phyloP scores from a whole-genome alignment of 2,329 filamentous ascomycete genomes.

The Botrytis squamosa region DNA sequence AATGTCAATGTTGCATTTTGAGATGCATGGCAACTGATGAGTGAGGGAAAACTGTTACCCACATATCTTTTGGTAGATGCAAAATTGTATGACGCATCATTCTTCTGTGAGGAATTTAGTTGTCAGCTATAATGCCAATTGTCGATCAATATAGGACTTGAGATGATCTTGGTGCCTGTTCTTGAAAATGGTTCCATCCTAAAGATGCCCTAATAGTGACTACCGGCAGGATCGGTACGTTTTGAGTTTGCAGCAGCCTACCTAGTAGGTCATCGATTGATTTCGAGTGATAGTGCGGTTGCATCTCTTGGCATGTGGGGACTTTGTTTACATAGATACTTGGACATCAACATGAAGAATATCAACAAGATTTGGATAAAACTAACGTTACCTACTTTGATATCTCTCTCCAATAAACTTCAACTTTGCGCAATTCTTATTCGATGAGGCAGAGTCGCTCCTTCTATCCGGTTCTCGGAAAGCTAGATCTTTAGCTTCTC shows the following conservation, averaged over 20 bases:
- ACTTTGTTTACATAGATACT: not conserved
- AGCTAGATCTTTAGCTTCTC: not conserved
- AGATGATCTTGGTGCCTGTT: not conserved
- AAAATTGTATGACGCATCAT: constrained; percentile 3
- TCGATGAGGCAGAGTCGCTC: not conserved
- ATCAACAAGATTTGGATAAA: not conserved
- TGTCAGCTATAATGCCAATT: not conserved
- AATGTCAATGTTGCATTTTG: not conserved
- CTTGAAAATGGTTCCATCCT: not conserved
- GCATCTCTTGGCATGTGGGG: not conserved
- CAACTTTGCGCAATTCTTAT: not conserved
- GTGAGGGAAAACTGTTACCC: not conserved
- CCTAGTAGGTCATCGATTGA: not conserved
- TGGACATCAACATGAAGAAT: not conserved
- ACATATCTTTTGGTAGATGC: constrained; percentile 8
- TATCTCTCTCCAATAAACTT: not conserved
- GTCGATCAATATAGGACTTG: not conserved
- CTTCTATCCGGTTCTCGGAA: not conserved
- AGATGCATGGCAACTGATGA: not conserved
- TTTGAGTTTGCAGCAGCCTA: constrained; percentile 7
- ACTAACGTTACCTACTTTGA: not conserved
- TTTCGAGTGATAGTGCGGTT: not conserved
- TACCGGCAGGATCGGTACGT: not conserved
- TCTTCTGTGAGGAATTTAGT: not conserved
- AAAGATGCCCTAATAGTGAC: not conserved